Percentiles rank a stretch among this genome's conserved stretches.
Conservation (phyloP, 2,329 filamentous ascomycete genomes). For the Monosporascus cannonballus region DNA sequence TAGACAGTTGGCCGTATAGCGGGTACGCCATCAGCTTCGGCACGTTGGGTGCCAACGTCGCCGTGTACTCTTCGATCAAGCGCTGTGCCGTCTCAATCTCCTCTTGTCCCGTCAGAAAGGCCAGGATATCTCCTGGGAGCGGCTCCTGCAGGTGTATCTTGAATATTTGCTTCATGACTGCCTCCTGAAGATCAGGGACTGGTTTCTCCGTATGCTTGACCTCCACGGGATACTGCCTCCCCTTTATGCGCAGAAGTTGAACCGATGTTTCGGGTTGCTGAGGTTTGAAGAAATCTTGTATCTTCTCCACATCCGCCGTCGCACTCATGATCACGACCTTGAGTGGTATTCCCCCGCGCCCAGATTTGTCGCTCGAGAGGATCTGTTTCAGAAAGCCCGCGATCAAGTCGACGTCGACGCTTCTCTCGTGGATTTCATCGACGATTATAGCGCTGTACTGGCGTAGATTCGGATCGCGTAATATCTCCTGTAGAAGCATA, state of each 20-base stretch:
- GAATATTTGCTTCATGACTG: constrained; percentile 74
- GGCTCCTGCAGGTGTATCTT: constrained; percentile 83
- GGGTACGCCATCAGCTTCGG: constrained; percentile 70
- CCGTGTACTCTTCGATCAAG: constrained; percentile 73
- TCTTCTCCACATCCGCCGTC: constrained; percentile 78
- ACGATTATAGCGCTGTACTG: constrained; percentile 89
- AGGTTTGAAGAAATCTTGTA: constrained; percentile 65
- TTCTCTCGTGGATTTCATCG: constrained; percentile 95
- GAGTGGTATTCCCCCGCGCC: constrained; percentile 65
- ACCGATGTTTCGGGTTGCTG: constrained; percentile 17
- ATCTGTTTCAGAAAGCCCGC: constrained; percentile 83
- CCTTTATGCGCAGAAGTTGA: constrained; percentile 63
- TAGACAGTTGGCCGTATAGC: constrained; percentile 84
- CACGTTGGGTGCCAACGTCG: constrained; percentile 64
- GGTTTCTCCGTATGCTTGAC: constrained; percentile 68
- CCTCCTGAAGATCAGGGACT: constrained; percentile 75
- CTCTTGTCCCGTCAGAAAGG: constrained; percentile 89
- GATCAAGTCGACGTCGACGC: constrained; percentile 87
- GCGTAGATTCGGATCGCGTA: constrained; percentile 74
- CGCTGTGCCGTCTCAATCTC: constrained; percentile 79
- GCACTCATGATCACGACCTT: constrained; percentile 97
- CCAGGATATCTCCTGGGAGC: constrained; percentile 87
- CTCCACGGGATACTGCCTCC: constrained; percentile 81
- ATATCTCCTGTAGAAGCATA: constrained; percentile 89
- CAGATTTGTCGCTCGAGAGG: constrained; percentile 53